phyloP scores from a whole-genome alignment of 1,284 basidiomycete genomes.

The Apiotrichum mycotoxinovorans region DNA sequence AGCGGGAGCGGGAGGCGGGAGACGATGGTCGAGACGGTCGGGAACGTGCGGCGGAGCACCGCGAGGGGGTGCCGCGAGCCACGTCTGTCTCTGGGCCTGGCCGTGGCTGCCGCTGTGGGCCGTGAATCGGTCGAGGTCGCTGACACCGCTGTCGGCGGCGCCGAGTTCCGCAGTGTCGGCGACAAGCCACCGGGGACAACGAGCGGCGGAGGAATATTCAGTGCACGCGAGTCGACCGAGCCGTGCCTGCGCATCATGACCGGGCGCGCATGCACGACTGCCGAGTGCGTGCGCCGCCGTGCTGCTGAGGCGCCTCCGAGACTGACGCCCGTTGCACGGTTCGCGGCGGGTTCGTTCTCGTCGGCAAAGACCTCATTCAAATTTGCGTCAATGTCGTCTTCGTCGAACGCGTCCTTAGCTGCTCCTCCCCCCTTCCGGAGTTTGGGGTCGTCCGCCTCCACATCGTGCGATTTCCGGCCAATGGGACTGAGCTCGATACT shows the following conservation, averaged over 20 bases:
- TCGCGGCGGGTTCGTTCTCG: background rate
- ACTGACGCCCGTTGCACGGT: background rate
- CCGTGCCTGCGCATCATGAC: background rate
- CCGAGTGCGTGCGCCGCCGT: background rate
- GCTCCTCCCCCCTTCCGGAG: background rate
- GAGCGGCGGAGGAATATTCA: constrained; percentile 4
- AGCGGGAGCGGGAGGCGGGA: constrained; percentile 56
- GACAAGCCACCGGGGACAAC: too few species aligned
- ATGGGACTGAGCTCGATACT: background rate
- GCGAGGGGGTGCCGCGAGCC: constrained; percentile 16
- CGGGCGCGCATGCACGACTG: background rate
- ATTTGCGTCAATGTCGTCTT: background rate
- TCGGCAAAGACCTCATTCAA: background rate
- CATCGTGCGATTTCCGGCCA: constrained; percentile 3
- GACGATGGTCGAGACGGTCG: constrained; percentile 67
- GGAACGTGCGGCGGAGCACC: constrained; percentile 55
- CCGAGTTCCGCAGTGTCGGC: too few species aligned
- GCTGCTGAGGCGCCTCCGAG: background rate
- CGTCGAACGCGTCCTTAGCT: background rate
- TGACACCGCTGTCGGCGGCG: background rate
- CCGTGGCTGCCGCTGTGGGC: too few species aligned
- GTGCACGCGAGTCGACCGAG: background rate
- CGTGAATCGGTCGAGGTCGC: background rate
- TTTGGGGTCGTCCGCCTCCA: background rate
- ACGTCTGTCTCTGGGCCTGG: background rate